Evolutionary conservation across 2,329 filamentous ascomycete species (phyloP), one percentile per base, ranked within the genome.

Genomic region (Ceratocystis papillata): DNA sequence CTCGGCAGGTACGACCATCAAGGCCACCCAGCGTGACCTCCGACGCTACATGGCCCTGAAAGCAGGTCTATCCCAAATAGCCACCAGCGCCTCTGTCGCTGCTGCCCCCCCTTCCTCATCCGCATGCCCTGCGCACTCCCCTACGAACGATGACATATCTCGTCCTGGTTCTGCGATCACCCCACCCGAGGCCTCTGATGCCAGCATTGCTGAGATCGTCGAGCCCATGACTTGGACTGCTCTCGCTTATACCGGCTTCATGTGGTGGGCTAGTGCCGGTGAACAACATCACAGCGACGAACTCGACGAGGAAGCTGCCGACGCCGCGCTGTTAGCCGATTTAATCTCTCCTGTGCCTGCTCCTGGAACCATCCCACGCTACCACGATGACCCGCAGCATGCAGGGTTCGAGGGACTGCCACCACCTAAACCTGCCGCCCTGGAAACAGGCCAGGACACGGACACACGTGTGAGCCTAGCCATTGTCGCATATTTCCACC

Each of bases 251-350:
- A 84, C 83, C 65, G 86, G 87, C 28, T 92, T 93, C 77, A 90
- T 93, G 82, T 94, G 89, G 89, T 94, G 90, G 89, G 89, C 89
- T 1, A 90, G 87, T 17, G 88, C 89, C 0, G 89, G 89, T 67
- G 89, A 94, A 75, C 83, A 87, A 74, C 77, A 82, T 6, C 79
- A 81, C 20, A 79, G 82, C 62, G 82, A 84, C 64, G 81, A 86
- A 69, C 79, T 82, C 22, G 84, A 87, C 69, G 83, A 85, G 70
- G 73, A 76, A 62, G 79, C 77, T 59, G 79, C 78, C 59, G 85
- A 87, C 71, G 77, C 79, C 6, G 74, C 79, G 2, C 78, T 87
- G 2, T 77, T 87, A 3, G 80, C 80, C 0, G 82, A 84, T 64
- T 71, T 67, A 25, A 28, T 85, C 2, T 73, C 74, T 2, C 73